phyloP scores from a whole-genome alignment of 164 flowering plant genomes.

The Aristolochia contorta region DNA sequence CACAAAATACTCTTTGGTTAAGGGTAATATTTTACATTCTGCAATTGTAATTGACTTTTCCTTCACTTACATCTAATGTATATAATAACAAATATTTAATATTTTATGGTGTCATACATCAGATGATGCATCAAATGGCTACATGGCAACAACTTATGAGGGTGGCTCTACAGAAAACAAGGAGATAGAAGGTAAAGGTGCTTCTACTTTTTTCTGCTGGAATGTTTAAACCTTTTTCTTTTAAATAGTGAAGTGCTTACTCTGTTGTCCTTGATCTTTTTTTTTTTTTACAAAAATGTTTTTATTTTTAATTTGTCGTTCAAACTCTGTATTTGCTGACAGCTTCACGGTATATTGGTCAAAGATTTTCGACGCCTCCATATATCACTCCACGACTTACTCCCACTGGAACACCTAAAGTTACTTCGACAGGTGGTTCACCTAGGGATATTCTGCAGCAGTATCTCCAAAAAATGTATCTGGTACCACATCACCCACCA shows the following conservation, averaged over 20 bases:
- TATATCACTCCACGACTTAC: slow-evolving; percentile 74
- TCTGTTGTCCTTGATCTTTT: too few relatives aligned
- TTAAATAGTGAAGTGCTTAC: background rate
- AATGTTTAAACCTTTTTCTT: background rate
- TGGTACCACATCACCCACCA: slow-evolving; percentile 59
- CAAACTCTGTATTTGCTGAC: slow-evolving; percentile 9
- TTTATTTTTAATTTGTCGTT: too few relatives aligned
- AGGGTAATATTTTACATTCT: slow-evolving; percentile 30
- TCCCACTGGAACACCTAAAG: slow-evolving; percentile 73
- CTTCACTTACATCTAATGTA: background rate
- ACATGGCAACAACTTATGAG: slow-evolving; percentile 19
- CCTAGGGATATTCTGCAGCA: slow-evolving; percentile 69
- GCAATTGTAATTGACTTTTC: background rate
- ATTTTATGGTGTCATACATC: background rate
- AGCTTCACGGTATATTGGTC: slow-evolving; percentile 41
- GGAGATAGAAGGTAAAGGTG: slow-evolving; percentile 35
- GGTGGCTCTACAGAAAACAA: slow-evolving; percentile 28
- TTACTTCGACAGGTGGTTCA: slow-evolving; percentile 51
- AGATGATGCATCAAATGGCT: slow-evolving; percentile 57
- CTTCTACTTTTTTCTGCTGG: slow-evolving; percentile 1
- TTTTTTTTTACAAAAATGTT: too few relatives aligned
- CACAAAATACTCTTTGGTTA: slow-evolving; percentile 34
- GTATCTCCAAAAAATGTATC: slow-evolving; percentile 59
- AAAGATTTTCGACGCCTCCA: slow-evolving; percentile 63
- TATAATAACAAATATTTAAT: background rate